A percentile compares a stretch with the other conserved stretches of the same genome.
These are phyloP conservation scores for Alternaria burnsii DNA, from an alignment of 2,329 filamentous ascomycete genomes.

Conservation along the genomic window DNA sequence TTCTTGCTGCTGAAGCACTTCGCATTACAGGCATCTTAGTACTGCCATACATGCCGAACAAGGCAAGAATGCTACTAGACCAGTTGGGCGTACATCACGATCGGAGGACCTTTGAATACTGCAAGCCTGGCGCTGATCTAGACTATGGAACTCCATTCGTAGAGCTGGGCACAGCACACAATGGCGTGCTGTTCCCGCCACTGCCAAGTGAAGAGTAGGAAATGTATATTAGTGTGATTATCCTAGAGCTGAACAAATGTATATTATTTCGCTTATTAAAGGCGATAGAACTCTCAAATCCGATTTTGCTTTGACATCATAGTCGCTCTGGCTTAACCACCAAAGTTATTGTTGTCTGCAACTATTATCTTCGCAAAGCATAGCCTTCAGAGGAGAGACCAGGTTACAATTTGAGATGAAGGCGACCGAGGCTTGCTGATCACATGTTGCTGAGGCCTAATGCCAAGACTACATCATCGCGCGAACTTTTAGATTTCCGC, in stretches of 20 bases:
- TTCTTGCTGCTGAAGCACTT: slow-evolving; percentile 75
- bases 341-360: not conserved
- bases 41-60: slow-evolving; percentile 89
- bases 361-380: too few relatives aligned
- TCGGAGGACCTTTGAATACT: slow-evolving; percentile 70
- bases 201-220: slow-evolving; percentile 36
- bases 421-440: not conserved
- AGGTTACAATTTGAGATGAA: not conserved
- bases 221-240: not conserved
- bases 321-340: not conserved
- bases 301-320: not conserved
- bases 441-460: not conserved
- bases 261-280: not conserved
- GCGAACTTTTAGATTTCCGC: slow-evolving; percentile 24
- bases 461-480: slow-evolving; percentile 38
- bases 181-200: slow-evolving; percentile 62
- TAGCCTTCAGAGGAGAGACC: not conserved
- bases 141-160: slow-evolving; percentile 69
- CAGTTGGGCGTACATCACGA: slow-evolving; percentile 74
- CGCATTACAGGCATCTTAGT: slow-evolving; percentile 84
- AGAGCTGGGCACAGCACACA: slow-evolving; percentile 52
- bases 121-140: slow-evolving; percentile 69
- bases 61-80: slow-evolving; percentile 76
- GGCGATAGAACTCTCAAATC: not conserved
- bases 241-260: not conserved